phyloP scores from a whole-genome alignment of 352 stramenopile genomes.

The Pythium utonaiense region DNA sequence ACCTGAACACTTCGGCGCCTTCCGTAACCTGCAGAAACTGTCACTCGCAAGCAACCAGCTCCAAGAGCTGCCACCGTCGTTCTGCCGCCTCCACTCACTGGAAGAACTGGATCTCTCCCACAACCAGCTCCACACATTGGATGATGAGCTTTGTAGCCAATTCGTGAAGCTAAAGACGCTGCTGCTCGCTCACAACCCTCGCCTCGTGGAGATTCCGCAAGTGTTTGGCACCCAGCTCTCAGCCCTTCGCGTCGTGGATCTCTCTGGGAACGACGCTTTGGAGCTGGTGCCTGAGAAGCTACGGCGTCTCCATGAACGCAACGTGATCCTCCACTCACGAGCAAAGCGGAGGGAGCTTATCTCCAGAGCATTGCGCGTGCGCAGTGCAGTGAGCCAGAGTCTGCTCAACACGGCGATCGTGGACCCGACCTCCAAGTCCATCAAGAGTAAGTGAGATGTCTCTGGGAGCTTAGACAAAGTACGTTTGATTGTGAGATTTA shows the following conservation, averaged over 20 bases:
- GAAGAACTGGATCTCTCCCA: conserved; percentile 40
- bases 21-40: conserved; percentile 43
- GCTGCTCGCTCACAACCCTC: conserved; percentile 36
- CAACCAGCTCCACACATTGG: conserved; percentile 39
- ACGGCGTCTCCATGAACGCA: conserved; percentile 55
- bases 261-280: conserved; percentile 37
- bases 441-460: conserved; percentile 23
- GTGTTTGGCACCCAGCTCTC: conserved; percentile 25
- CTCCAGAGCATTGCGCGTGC: conserved; percentile 47
- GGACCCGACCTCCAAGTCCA: conserved; percentile 21
- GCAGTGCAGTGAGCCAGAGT: conserved; percentile 33
- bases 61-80: conserved; percentile 24
- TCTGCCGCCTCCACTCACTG: conserved; percentile 30
- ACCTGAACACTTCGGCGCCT: conserved; percentile 27
- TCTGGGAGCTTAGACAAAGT: neutral
- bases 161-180: conserved; percentile 39
- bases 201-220: conserved; percentile 25
- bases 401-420: conserved; percentile 18
- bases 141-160: conserved; percentile 25
- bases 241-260: conserved; percentile 38
- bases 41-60: conserved; percentile 42
- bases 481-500: neutral
- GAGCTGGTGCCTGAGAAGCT: conserved; percentile 41
- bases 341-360: conserved; percentile 63
- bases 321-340: conserved; percentile 57